Conservation (phyloP, 495 filamentous ascomycete species). For the Penicillium arizonense region DNA sequence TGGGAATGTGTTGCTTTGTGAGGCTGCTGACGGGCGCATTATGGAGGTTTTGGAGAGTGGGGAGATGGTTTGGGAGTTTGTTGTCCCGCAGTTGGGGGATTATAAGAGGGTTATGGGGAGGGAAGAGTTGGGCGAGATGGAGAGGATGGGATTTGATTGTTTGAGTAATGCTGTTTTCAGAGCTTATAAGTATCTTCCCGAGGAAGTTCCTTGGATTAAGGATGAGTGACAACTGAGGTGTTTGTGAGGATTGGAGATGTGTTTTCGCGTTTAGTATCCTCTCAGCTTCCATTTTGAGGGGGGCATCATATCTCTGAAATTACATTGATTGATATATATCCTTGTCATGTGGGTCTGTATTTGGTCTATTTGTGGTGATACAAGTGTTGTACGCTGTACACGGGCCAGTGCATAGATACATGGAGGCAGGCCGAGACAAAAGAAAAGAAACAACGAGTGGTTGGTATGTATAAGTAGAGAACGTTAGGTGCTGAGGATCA, state of each 20-base stretch:
- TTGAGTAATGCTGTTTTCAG: conserved; percentile 24
- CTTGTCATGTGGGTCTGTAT: not conserved
- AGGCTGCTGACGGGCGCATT: conserved; percentile 48
- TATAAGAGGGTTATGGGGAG: conserved; percentile 13
- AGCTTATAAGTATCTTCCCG: conserved; percentile 20
- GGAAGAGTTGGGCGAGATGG: conserved; percentile 14
- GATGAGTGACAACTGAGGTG: not conserved
- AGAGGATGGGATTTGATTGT: conserved; percentile 19
- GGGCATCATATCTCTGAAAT: too few species aligned
- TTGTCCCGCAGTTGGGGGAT: conserved; percentile 19
- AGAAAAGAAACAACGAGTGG: not conserved
- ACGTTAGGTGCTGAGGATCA: conserved; percentile 1
- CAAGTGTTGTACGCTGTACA: not conserved
- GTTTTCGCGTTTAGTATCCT: too few species aligned
- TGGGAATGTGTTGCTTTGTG: conserved; percentile 44
- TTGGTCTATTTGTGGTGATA: conserved; percentile 3
- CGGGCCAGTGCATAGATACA: not conserved
- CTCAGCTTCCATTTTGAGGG: too few species aligned
- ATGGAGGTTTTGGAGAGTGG: conserved; percentile 49
- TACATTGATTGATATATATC: too few species aligned
- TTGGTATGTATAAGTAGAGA: not conserved
- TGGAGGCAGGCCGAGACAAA: not conserved
- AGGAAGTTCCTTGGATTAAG: conserved; percentile 22
- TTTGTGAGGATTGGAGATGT: too few species aligned
- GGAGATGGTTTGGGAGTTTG: conserved; percentile 23